phyloP scores from a whole-genome alignment of 306 rosid genomes.

The Rosa lucieae region DNA sequence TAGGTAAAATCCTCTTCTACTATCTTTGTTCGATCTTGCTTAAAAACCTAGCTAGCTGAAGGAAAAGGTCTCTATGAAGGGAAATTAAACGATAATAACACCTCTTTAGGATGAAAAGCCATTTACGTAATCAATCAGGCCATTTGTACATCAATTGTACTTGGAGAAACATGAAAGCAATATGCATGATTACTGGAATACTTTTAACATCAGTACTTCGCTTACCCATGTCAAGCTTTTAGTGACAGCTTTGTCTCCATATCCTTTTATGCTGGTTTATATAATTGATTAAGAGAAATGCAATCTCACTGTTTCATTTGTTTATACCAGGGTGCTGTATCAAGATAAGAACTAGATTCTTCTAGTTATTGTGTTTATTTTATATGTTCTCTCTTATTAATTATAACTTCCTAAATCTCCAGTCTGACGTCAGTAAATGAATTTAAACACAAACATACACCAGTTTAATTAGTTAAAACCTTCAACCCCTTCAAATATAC shows the following conservation, averaged over 20 bases:
- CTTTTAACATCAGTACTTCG: background rate
- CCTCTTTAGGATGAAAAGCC: background rate
- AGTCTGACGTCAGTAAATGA: background rate
- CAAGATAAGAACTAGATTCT: slow-evolving; percentile 47
- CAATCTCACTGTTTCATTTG: slow-evolving; percentile 16
- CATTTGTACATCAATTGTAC: background rate
- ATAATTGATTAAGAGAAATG: background rate
- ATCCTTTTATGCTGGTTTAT: slow-evolving; percentile 28
- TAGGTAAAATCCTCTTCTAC: background rate
- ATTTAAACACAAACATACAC: background rate
- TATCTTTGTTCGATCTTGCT: background rate
- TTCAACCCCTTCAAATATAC: background rate
- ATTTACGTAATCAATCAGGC: background rate
- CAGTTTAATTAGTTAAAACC: no score
- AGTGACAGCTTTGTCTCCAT: slow-evolving; percentile 34
- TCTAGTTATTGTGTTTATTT: slow-evolving; percentile 23
- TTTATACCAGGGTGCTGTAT: slow-evolving; percentile 20
- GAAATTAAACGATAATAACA: background rate
- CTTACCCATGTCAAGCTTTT: slow-evolving; percentile 16
- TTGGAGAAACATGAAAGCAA: background rate
- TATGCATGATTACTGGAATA: background rate
- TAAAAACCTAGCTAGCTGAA: no score
- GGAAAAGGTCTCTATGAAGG: background rate
- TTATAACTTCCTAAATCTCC: background rate
- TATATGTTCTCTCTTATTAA: slow-evolving; percentile 15